These are phyloP conservation scores for Saccharomycopsis sp. DNA, from an alignment of 805 yeast species.

Conservation along the genomic window DNA sequence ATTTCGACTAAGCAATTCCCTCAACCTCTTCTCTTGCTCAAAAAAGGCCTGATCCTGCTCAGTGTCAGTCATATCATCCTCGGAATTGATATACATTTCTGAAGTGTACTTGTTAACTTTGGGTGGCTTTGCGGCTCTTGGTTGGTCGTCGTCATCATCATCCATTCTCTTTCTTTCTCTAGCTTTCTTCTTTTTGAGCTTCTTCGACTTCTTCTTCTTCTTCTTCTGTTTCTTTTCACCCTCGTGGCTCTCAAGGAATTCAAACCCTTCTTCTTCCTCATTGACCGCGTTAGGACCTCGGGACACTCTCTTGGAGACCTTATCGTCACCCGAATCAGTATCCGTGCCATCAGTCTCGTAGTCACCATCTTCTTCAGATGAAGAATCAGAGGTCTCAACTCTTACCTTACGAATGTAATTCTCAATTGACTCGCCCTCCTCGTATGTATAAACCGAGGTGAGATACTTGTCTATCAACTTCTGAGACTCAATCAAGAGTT, in stretches of 20 bases:
- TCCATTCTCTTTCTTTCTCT: conserved; percentile 17
- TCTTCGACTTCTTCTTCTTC: conserved; percentile 11
- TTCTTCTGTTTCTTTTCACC: conserved; percentile 21
- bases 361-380: conserved; percentile 23
- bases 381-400: conserved; percentile 3
- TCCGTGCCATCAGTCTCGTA: conserved; percentile 31
- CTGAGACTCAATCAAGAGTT: conserved; percentile 30
- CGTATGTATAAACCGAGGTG: conserved; percentile 31
- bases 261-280: conserved; percentile 27
- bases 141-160: conserved; percentile 14
- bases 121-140: conserved; percentile 6
- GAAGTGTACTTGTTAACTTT: conserved; percentile 18
- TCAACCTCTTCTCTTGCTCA: conserved; percentile 13
- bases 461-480: conserved; percentile 39
- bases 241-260: conserved; percentile 27
- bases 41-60: conserved; percentile 14
- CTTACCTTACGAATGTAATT: conserved; percentile 27
- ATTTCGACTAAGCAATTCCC: conserved; percentile 12
- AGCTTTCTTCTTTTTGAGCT: conserved; percentile 12
- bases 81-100: conserved; percentile 30
- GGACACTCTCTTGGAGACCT: not conserved
- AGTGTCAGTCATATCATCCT: conserved; percentile 24
- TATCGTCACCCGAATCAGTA: conserved; percentile 13
- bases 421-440: conserved; percentile 29
- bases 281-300: not conserved